Percentiles rank a stretch among this genome's conserved stretches.
phyloP scores from a whole-genome alignment of 2,329 filamentous ascomycete species.

The Peltaster fructicola region DNA sequence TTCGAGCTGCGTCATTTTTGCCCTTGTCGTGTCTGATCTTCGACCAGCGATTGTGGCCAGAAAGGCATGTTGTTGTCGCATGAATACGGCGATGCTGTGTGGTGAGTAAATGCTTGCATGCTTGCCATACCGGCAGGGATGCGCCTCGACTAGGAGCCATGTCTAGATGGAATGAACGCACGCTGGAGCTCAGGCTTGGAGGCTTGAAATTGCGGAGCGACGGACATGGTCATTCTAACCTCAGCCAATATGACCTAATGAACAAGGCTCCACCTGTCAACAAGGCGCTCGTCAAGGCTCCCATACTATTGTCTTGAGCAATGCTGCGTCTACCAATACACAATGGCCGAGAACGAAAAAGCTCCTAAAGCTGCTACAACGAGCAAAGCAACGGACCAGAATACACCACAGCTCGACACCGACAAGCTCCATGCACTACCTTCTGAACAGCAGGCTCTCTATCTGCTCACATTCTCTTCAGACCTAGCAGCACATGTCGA shows the following conservation, averaged over 20 bases:
- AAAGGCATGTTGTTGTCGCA: conserved; percentile 14
- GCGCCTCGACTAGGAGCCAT: conserved; percentile 19
- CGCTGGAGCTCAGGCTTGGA: too few species aligned
- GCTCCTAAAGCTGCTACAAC: too few species aligned
- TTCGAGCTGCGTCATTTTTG: conserved; percentile 65
- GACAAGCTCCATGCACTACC: conserved; percentile 77
- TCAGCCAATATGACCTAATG: too few species aligned
- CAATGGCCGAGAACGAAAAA: too few species aligned
- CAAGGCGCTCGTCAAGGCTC: too few species aligned
- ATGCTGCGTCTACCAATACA: too few species aligned
- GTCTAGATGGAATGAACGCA: too few species aligned
- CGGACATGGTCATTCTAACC: too few species aligned
- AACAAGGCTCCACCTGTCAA: too few species aligned
- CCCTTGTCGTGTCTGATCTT: conserved; percentile 94
- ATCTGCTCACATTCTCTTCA: conserved; percentile 75
- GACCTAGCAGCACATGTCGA: conserved; percentile 67
- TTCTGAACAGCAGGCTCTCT: conserved; percentile 88
- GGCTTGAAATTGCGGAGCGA: too few species aligned
- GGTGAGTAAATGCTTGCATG: background rate
- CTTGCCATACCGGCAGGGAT: conserved; percentile 1
- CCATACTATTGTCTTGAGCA: too few species aligned
- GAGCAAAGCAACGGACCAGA: too few species aligned
- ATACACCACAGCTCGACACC: conserved; percentile 62
- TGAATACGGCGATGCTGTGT: conserved; percentile 8
- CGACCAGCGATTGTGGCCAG: conserved; percentile 85